Percentiles rank a stretch among this genome's conserved stretches.
Evolutionary conservation across 2,329 filamentous ascomycete species (phyloP).

Genomic region (Colletotrichum camelliae): DNA sequence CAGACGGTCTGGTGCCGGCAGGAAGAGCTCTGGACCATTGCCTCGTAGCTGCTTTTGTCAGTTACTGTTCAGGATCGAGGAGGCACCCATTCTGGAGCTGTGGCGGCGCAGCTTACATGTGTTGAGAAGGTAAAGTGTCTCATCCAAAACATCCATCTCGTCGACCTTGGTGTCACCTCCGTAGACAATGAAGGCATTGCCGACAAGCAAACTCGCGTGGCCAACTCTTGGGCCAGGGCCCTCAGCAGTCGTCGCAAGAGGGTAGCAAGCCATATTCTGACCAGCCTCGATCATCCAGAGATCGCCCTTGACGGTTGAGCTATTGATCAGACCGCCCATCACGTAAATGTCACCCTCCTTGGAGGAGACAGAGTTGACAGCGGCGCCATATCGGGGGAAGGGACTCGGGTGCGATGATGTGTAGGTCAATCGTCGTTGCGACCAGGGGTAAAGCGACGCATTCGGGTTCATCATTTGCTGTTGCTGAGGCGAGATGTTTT

Average conservation of each 20-base stretch:
- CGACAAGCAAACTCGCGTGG: slow-evolving; percentile 90
- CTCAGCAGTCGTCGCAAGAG: slow-evolving; percentile 88
- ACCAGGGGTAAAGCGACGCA: slow-evolving; percentile 93
- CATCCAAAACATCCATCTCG: slow-evolving; percentile 87
- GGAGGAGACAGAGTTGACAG: slow-evolving; percentile 89
- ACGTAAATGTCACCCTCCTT: slow-evolving; percentile 98
- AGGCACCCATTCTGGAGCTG: neutral
- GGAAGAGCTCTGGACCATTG: slow-evolving; percentile 97
- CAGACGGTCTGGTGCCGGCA: slow-evolving; percentile 82
- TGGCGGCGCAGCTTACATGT: slow-evolving; percentile 75
- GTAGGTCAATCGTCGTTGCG: slow-evolving; percentile 86
- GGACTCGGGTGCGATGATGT: slow-evolving; percentile 82
- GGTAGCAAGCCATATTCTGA: slow-evolving; percentile 87
- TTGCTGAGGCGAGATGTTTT: slow-evolving; percentile 12
- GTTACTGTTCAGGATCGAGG: neutral
- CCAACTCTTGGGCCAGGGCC: slow-evolving; percentile 94
- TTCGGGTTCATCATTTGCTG: slow-evolving; percentile 58
- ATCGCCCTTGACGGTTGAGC: slow-evolving; percentile 94
- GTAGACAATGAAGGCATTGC: slow-evolving; percentile 98
- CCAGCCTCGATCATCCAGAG: slow-evolving; percentile 97
- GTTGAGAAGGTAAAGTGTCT: slow-evolving; percentile 95
- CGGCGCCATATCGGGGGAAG: slow-evolving; percentile 95
- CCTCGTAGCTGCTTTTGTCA: slow-evolving; percentile 73
- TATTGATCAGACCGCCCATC: slow-evolving; percentile 96
- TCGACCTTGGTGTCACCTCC: slow-evolving; percentile 98